Evolutionary conservation across 139 green algal species (phyloP).

Genomic region (Volvox reticuliferus): DNA sequence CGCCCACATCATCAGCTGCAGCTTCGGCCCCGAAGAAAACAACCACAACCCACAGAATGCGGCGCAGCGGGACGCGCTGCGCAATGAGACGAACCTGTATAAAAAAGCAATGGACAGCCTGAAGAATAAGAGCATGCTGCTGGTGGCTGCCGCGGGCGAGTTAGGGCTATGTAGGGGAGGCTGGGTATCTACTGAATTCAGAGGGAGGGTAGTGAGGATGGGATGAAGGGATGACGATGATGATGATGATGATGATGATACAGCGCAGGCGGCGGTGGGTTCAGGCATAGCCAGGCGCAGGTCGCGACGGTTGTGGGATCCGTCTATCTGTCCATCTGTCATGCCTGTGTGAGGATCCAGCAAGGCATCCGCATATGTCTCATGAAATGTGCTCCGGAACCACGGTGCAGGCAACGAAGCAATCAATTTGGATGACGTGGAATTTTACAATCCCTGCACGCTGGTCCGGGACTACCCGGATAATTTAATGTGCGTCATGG

Average conservation of each 20-base stretch:
- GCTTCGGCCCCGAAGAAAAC: conserved; percentile 9
- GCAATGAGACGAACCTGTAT: neutral
- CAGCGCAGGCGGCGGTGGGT: too few species aligned
- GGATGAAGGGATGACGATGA: neutral
- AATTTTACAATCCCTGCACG: conserved; percentile 34
- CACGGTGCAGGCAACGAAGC: conserved; percentile 31
- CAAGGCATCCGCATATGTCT: neutral
- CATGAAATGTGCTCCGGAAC: neutral
- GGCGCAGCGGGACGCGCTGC: neutral
- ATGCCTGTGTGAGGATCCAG: neutral
- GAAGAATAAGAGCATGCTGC: neutral
- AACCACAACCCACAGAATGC: neutral
- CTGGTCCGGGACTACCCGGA: neutral
- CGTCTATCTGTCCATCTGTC: neutral
- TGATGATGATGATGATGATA: too few species aligned
- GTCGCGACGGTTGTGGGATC: neutral
- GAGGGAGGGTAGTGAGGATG: neutral
- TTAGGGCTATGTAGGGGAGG: neutral
- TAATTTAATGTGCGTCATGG: conserved; percentile 37
- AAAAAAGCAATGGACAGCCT: neutral
- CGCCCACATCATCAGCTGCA: conserved; percentile 6
- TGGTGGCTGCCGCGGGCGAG: conserved; percentile 27
- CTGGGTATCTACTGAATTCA: neutral
- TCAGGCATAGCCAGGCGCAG: neutral
- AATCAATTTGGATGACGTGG: neutral